phyloP scores from a whole-genome alignment of 371 early-diverging fungal species.

The Lichtheimia ornata region DNA sequence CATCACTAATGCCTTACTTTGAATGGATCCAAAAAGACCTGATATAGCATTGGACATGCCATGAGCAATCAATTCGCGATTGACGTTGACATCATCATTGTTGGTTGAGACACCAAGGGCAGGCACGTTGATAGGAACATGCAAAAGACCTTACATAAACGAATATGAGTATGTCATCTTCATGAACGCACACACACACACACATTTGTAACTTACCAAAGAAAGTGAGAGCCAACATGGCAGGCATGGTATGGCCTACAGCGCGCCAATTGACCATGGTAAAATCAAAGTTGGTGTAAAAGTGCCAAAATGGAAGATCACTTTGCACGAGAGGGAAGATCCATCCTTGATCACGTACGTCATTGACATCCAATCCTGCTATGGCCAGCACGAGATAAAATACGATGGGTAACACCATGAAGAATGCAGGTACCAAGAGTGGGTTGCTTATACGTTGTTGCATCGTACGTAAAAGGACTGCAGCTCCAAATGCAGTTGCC shows the following conservation, averaged over 20 bases:
- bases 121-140: conserved; percentile 94
- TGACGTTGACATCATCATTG: conserved; percentile 82
- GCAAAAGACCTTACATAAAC: conserved; percentile 69
- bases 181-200: not conserved
- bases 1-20: conserved; percentile 54
- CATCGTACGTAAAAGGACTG: conserved; percentile 63
- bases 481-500: conserved; percentile 74
- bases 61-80: conserved; percentile 94
- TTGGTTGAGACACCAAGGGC: conserved; percentile 91
- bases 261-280: conserved; percentile 77
- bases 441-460: conserved; percentile 56
- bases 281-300: conserved; percentile 81
- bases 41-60: conserved; percentile 87
- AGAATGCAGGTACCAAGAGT: conserved; percentile 86
- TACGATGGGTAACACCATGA: conserved; percentile 73
- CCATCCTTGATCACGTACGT: conserved; percentile 81
- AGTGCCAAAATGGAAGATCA: conserved; percentile 82
- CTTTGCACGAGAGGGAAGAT: conserved; percentile 80
- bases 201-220: conserved; percentile 63
- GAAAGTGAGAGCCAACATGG: conserved; percentile 91
- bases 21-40: conserved; percentile 78
- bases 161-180: no score
- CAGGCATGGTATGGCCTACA: conserved; percentile 77
- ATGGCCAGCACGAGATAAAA: conserved; percentile 74
- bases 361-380: conserved; percentile 61